Evolutionary conservation across 352 stramenopile species (phyloP), one percentile per base, ranked within the genome.

Genomic region (Halophytophthora polymorphica): DNA sequence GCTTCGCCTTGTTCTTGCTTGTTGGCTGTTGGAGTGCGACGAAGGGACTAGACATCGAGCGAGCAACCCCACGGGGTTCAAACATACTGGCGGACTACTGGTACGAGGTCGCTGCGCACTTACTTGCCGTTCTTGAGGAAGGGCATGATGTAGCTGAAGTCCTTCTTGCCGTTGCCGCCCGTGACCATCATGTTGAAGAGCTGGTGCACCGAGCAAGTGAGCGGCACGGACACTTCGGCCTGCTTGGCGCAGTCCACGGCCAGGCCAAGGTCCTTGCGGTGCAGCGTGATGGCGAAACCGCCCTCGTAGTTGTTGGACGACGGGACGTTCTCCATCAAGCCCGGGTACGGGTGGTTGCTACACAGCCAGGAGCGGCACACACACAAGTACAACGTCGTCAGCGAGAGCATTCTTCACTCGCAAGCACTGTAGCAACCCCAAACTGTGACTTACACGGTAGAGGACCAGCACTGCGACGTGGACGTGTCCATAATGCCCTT

Each of bases 231-330:
- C 33, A 88, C 83, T 42, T 87, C 78, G 6, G 88, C 79, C 31
- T 76, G 62, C 59, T 96, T 95, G 54, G 82, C 93, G 22, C 85
- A 91, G 56, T 97, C 83, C 19, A 98, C 77, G 6, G 94, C 96
- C 39, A 99, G 83, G 11, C 88, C 87, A 4, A 99, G 67, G 72
- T 99, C 96, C 70, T 99, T 99, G 43, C 97, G 83, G 89, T 98
- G 98, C 8, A 99, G 77, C 40, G 75, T 73, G 13, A 84, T 82
- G 12, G 81, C 86, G 61, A 98, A 98, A 2, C 94, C 77, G 53
- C 85, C 73, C 73, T 97, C 83, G 70, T 97, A 90, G 64, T 88
- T 68, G 68, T 90, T 90, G 14, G 85, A 86, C 21, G 90, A 71
- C 15, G 95, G 81, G 46, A 97, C 86, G 57, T 87, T 78, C 63